phyloP scores from a whole-genome alignment of 2,329 filamentous ascomycete genomes.

The Bipolaris oryzae region DNA sequence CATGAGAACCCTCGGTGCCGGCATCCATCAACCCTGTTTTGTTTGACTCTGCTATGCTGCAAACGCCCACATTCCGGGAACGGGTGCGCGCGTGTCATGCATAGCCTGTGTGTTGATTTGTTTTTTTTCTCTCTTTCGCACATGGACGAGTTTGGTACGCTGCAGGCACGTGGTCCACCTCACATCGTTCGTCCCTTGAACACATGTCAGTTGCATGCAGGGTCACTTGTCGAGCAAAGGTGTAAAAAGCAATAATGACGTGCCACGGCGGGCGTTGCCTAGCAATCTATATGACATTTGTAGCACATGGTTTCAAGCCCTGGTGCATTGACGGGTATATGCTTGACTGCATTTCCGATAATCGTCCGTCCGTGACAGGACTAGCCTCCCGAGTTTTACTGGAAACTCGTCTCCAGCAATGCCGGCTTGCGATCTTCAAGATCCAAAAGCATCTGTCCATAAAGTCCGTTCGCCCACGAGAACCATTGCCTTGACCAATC shows the following conservation, averaged over 20 bases:
- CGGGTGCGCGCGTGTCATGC: not conserved
- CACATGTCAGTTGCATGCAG: not conserved
- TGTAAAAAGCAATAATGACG: conserved; percentile 6
- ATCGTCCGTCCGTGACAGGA: conserved; percentile 1
- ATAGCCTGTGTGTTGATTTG: not conserved
- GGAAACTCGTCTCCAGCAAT: conserved; percentile 53
- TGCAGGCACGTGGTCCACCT: not conserved
- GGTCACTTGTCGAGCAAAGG: not conserved
- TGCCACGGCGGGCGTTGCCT: conserved; percentile 5
- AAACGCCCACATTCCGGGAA: not conserved
- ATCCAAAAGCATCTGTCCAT: conserved; percentile 58
- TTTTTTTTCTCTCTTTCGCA: conserved; percentile 1
- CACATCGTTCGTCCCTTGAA: not conserved
- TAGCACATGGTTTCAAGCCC: conserved; percentile 5
- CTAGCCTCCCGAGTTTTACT: conserved; percentile 31
- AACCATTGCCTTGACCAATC: conserved; percentile 60
- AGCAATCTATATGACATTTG: conserved; percentile 3
- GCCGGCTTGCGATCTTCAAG: conserved; percentile 53
- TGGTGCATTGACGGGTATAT: conserved; percentile 2
- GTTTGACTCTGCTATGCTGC: conserved; percentile 10
- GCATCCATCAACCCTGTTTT: not conserved
- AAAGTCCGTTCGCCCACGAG: conserved; percentile 60
- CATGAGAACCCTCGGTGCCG: conserved; percentile 3
- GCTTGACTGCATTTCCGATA: conserved; percentile 4
- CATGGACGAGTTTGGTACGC: not conserved